Evolutionary conservation across 371 early-diverging fungal species (phyloP), one percentile per base, ranked within the genome.

Genomic region (Dichotomocladium elegans): DNA sequence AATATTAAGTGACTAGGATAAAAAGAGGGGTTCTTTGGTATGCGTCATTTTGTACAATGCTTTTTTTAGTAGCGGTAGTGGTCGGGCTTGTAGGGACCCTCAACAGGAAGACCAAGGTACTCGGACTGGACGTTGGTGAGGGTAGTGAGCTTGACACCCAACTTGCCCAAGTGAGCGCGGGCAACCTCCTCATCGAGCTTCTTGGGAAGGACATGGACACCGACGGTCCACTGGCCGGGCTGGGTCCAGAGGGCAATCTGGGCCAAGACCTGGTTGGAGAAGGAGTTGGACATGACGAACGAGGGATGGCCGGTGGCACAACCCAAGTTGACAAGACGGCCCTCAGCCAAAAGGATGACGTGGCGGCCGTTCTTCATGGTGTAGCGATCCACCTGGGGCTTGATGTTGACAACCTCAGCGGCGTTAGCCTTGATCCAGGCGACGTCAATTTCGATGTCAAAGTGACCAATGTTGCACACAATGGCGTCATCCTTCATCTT

Each of bases 391-490:
- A 98, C 99, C 79, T 97, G 96, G 70, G 97, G 92, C 89, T 98
- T 98, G 82, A 99, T 92, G 90, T 95, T 93, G 69, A 88, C 88
- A 66, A 79, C 77, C 61, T 79, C 74, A 56, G 66, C 80, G 63
- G 97, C 92, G 85, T 98, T 97, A 63, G 82, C 82, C 89, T 96
- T 97, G 69, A 99, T 81, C 99, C 99, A 99, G 48, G 95, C 95
- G 51, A 95, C 98, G 77, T 99, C 99, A 62, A 99, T 92, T 82
- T 99, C 99, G 67, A 96, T 85, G 81, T 99, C 98, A 64, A 98
- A 99, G 85, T 99, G 99, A 67, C 99, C 99, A 84, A 99, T 99
- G 91, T 96, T 99, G 89, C 97, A 96, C 60, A 99, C 96, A 66
- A 99, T 96, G 58, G 98, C 87, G 72, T 98, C 97, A 71, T 98